phyloP scores from a whole-genome alignment of 805 yeast species.

The Dipodascus albidus region DNA sequence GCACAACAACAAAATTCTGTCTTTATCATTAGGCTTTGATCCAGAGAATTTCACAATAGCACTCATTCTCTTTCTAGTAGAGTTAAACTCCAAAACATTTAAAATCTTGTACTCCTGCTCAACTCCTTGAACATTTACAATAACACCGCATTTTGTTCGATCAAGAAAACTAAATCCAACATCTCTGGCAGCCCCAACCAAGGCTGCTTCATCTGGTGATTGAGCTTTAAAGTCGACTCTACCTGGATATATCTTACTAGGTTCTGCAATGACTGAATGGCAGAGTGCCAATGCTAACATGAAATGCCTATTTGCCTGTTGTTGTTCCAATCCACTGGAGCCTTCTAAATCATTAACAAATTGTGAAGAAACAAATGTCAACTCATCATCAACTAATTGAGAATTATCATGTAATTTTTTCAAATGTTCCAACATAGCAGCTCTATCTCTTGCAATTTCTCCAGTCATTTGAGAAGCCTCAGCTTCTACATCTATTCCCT shows the following conservation, averaged over 20 bases:
- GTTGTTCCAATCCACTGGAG: constrained; percentile 31
- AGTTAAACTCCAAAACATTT: constrained; percentile 51
- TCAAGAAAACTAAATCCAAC: constrained; percentile 54
- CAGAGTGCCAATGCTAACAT: constrained; percentile 60
- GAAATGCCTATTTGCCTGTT: constrained; percentile 41
- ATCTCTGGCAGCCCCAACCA: constrained; percentile 67
- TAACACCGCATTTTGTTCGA: constrained; percentile 37
- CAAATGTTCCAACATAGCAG: constrained; percentile 37
- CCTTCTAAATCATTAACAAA: constrained; percentile 43
- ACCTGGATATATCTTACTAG: constrained; percentile 23
- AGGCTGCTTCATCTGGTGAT: constrained; percentile 75
- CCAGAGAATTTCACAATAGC: constrained; percentile 40
- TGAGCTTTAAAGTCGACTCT: constrained; percentile 55
- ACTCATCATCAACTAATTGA: constrained; percentile 36
- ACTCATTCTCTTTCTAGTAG: constrained; percentile 70
- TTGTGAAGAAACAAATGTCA: constrained; percentile 51
- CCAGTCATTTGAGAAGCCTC: constrained; percentile 34
- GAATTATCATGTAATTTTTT: constrained; percentile 29
- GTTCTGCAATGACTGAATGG: constrained; percentile 63
- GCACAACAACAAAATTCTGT: constrained; percentile 35
- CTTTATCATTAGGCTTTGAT: constrained; percentile 12
- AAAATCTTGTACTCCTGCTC: constrained; percentile 38
- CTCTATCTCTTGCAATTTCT: constrained; percentile 33
- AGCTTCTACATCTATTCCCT: constrained; percentile 35
- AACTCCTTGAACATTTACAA: constrained; percentile 35